phyloP scores from a whole-genome alignment of 2,329 filamentous ascomycete genomes.

The Pezicula rhizophila region DNA sequence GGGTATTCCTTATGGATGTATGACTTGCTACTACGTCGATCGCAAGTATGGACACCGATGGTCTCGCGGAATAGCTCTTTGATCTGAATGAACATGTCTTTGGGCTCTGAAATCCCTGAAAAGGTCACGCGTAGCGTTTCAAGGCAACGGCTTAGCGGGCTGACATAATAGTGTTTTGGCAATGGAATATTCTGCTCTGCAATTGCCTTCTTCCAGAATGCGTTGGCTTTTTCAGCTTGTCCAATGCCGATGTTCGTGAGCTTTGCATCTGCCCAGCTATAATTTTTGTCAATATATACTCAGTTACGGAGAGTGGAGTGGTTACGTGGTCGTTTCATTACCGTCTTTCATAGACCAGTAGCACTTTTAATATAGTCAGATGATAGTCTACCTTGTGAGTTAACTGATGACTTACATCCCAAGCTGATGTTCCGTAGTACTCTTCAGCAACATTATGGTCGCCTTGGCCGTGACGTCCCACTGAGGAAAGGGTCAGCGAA shows the following conservation, averaged over 20 bases:
- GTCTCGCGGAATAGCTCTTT: conserved; percentile 63
- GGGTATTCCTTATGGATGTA: conserved; percentile 48
- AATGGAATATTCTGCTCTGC: conserved; percentile 47
- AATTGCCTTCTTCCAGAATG: conserved; percentile 52
- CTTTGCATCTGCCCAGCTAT: conserved; percentile 54
- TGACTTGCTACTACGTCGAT: conserved; percentile 50
- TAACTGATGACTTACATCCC: conserved; percentile 45
- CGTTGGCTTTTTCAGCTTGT: conserved; percentile 54
- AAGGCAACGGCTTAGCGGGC: conserved; percentile 57
- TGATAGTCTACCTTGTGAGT: too few species aligned
- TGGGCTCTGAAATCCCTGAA: conserved; percentile 43
- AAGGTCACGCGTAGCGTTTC: conserved; percentile 59
- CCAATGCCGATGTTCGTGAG: conserved; percentile 51
- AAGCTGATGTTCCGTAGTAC: conserved; percentile 59
- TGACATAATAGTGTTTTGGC: conserved; percentile 59
- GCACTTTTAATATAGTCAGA: conserved; percentile 32
- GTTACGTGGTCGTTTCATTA: conserved; percentile 45
- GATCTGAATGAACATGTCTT: conserved; percentile 46
- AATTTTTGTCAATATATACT: too few species aligned
- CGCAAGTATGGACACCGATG: conserved; percentile 64
- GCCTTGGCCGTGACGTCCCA: conserved; percentile 60
- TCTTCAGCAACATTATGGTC: conserved; percentile 53
- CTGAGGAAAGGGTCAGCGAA: conserved; percentile 32
- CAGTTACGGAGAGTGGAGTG: too few species aligned
- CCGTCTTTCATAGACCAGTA: conserved; percentile 63